Evolutionary conservation across 2,329 filamentous ascomycete genomes (phyloP).

Genomic region (Aspergillus niger): DNA sequence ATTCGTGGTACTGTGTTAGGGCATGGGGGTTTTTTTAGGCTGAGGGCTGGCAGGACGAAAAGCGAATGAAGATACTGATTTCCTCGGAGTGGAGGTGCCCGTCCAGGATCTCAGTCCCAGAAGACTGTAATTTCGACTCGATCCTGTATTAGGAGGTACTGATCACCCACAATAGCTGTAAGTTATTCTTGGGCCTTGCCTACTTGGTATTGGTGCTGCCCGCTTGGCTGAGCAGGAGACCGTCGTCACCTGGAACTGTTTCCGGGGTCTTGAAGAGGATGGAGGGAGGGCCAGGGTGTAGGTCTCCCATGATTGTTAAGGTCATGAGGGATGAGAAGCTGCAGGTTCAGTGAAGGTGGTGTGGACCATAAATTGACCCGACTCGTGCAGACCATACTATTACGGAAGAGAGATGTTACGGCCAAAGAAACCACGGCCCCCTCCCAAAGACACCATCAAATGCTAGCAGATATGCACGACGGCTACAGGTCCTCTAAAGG

Average conservation of each 20-base stretch:
- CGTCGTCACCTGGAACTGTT: constrained; percentile 6
- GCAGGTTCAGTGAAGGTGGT: constrained; percentile 2
- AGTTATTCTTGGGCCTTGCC: constrained; percentile 2
- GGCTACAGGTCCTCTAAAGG: neutral
- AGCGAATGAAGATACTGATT: neutral
- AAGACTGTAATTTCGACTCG: constrained; percentile 6
- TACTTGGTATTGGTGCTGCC: neutral
- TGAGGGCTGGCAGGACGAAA: neutral
- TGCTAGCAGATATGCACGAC: neutral
- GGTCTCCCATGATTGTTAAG: neutral
- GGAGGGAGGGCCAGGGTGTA: neutral
- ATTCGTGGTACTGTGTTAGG: neutral
- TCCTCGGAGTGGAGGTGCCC: constrained; percentile 9
- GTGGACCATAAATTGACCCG: neutral
- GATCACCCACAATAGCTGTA: constrained; percentile 15
- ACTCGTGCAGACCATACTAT: neutral
- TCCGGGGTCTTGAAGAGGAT: neutral
- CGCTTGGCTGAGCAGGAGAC: neutral
- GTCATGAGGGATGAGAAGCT: neutral
- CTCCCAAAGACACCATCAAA: no score
- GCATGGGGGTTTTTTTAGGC: constrained; percentile 7
- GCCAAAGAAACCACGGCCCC: neutral
- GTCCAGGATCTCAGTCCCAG: constrained; percentile 11
- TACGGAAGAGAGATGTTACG: neutral
- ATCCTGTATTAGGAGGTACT: constrained; percentile 12